Percentiles rank a stretch among this genome's conserved stretches.
Evolutionary conservation across 2,329 filamentous ascomycete species (phyloP).

Genomic region (Colletotrichum horii): DNA sequence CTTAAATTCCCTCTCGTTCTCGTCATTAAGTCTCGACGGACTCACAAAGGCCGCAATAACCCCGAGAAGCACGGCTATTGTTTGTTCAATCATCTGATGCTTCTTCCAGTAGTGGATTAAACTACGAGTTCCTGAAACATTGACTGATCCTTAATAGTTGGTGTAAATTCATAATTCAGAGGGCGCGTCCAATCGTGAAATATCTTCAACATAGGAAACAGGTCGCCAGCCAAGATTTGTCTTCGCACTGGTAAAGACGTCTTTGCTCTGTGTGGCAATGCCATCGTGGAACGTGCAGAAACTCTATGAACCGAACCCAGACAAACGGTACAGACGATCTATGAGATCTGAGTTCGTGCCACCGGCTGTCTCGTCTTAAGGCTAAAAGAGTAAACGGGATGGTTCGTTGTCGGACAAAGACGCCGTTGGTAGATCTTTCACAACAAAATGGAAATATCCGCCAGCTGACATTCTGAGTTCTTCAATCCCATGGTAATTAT

Average conservation of each 20-base stretch:
- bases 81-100: background rate
- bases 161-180: background rate
- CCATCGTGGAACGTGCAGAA: background rate
- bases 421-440: background rate
- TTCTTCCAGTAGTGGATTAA: background rate
- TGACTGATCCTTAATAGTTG: background rate
- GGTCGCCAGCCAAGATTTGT: background rate
- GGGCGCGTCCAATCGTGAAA: background rate
- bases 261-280: background rate
- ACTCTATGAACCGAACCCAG: background rate
- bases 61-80: background rate
- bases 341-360: background rate
- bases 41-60: background rate
- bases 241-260: background rate
- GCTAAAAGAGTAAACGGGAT: background rate
- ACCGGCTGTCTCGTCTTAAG: background rate
- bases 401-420: background rate
- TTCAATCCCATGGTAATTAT: background rate
- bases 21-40: background rate
- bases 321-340: background rate
- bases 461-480: background rate
- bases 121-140: background rate
- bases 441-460: background rate
- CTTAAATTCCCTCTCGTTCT: background rate
- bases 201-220: background rate